These are phyloP conservation scores for Camptophora hylomeconis DNA, from an alignment of 2,329 filamentous ascomycete species.

Conservation along the genomic window DNA sequence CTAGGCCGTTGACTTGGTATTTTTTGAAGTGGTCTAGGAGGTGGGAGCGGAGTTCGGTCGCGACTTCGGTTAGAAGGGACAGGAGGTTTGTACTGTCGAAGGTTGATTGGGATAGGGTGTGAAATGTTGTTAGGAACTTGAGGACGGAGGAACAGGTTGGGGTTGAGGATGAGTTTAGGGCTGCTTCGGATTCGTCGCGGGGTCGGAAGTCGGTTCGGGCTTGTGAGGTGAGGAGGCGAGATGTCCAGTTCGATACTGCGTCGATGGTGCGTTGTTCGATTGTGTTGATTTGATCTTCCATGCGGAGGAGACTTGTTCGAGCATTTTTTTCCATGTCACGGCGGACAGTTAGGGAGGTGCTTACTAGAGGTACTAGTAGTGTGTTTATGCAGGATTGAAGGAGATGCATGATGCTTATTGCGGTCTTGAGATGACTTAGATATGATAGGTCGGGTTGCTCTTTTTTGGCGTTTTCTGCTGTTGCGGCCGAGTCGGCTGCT, in stretches of 20 bases:
- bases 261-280: slow-evolving; percentile 58
- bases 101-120: slow-evolving; percentile 49
- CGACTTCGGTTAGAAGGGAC: slow-evolving; percentile 71
- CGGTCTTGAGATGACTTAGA: slow-evolving; percentile 62
- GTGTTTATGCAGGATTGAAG: slow-evolving; percentile 87
- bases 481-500: slow-evolving; percentile 60
- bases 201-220: slow-evolving; percentile 85
- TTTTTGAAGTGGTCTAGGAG: slow-evolving; percentile 90
- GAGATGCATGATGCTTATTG: slow-evolving; percentile 79
- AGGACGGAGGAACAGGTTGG: slow-evolving; percentile 71
- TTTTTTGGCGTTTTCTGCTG: slow-evolving; percentile 64
- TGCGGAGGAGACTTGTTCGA: slow-evolving; percentile 56
- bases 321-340: slow-evolving; percentile 80
- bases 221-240: slow-evolving; percentile 59
- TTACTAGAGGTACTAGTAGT: slow-evolving; percentile 77
- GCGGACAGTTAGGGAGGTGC: slow-evolving; percentile 78
- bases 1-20: slow-evolving; percentile 84
- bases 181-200: slow-evolving; percentile 51
- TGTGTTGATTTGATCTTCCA: slow-evolving; percentile 71
- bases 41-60: slow-evolving; percentile 60
- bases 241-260: slow-evolving; percentile 63
- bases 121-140: slow-evolving; percentile 61
- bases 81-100: slow-evolving; percentile 70
- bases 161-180: slow-evolving; percentile 67
- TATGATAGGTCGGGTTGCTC: slow-evolving; percentile 75